Evolutionary conservation across 1,284 basidiomycete genomes (phyloP).

Genomic region (Chalciporus sp.): DNA sequence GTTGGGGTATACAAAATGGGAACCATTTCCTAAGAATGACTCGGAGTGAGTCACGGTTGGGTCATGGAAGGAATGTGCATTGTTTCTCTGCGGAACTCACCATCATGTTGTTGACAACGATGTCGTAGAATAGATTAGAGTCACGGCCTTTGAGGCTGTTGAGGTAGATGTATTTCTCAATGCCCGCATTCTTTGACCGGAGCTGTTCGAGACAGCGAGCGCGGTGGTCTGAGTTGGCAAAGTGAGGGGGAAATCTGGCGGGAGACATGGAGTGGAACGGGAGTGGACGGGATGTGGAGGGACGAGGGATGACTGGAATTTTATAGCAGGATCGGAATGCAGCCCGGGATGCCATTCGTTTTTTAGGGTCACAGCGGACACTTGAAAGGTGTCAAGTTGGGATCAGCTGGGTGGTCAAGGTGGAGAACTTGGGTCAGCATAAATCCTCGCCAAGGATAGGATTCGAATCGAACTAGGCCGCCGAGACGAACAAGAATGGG

Average conservation of each 20-base stretch:
- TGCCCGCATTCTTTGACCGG: constrained; percentile 54
- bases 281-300: background rate
- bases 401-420: background rate
- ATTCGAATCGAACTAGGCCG: background rate
- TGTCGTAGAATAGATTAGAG: constrained; percentile 64
- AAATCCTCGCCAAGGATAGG: too few relatives aligned
- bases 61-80: background rate
- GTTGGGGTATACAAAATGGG: constrained; percentile 81
- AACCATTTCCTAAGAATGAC: constrained; percentile 45
- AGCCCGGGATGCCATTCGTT: constrained; percentile 16
- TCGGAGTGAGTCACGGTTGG: background rate
- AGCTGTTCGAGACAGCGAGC: constrained; percentile 63
- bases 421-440: background rate
- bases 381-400: background rate
- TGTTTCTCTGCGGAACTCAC: constrained; percentile 26
- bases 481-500: background rate
- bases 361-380: background rate
- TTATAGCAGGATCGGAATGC: constrained; percentile 4
- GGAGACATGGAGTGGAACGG: constrained; percentile 28
- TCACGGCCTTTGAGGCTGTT: constrained; percentile 65
- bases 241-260: constrained; percentile 50
- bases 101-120: constrained; percentile 59
- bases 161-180: constrained; percentile 76
- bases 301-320: background rate
- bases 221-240: constrained; percentile 55